phyloP scores from a whole-genome alignment of 1,139 yeast species.

The Pichia cactophila region DNA sequence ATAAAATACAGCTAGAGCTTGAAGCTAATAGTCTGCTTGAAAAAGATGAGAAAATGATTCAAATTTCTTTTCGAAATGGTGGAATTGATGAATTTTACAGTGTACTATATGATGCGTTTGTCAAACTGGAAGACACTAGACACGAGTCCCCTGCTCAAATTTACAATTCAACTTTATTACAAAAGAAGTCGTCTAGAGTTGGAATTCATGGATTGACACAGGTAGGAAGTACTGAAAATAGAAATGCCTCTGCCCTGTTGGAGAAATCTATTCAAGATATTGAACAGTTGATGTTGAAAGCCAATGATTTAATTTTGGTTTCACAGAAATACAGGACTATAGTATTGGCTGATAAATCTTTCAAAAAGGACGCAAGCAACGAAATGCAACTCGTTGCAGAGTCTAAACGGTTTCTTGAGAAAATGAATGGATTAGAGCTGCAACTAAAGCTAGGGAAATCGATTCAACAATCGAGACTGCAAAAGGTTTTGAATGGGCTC shows the following conservation, averaged over 20 bases:
- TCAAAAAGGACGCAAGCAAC: slow-evolving; percentile 9
- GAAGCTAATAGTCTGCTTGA: not conserved
- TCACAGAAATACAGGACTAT: slow-evolving; percentile 28
- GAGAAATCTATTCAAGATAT: slow-evolving; percentile 70
- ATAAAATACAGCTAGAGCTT: not conserved
- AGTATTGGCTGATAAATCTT: slow-evolving; percentile 12
- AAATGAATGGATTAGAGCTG: slow-evolving; percentile 21
- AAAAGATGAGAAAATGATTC: slow-evolving; percentile 26
- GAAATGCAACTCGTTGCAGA: slow-evolving; percentile 40
- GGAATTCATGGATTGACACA: slow-evolving; percentile 68
- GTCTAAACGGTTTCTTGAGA: slow-evolving; percentile 25
- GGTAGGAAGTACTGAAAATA: slow-evolving; percentile 47
- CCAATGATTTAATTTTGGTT: slow-evolving; percentile 61
- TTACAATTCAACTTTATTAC: not conserved
- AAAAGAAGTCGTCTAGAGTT: not conserved
- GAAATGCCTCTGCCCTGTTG: slow-evolving; percentile 55
- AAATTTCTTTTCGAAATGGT: slow-evolving; percentile 56
- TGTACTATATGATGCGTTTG: not conserved
- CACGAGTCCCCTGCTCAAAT: not conserved
- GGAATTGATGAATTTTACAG: slow-evolving; percentile 41
- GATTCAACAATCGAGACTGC: slow-evolving; percentile 16
- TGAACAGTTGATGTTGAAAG: slow-evolving; percentile 68
- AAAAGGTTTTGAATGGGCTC: slow-evolving; percentile 18
- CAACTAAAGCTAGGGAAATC: slow-evolving; percentile 22
- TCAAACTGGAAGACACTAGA: not conserved